These are phyloP conservation scores for Myrmaecium sp. DNA, from an alignment of 2,329 filamentous ascomycete genomes.

Conservation along the genomic window DNA sequence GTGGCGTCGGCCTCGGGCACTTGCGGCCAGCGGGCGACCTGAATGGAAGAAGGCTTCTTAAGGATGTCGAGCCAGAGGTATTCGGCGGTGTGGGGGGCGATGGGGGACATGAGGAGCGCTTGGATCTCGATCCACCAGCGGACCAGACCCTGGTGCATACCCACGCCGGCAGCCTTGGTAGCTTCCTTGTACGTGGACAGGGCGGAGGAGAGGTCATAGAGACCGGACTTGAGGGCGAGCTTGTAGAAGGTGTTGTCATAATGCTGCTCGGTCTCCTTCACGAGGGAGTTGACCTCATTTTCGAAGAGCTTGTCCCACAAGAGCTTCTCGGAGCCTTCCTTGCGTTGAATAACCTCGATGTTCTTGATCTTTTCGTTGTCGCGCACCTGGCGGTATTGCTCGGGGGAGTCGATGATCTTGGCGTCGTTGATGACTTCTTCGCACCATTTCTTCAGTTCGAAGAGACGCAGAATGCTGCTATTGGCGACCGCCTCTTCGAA, in stretches of 20 bases:
- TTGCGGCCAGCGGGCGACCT: conserved; percentile 59
- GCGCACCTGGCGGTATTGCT: conserved; percentile 24
- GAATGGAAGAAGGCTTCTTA: conserved; percentile 56
- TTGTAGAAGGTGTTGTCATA: conserved; percentile 40
- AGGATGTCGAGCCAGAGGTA: conserved; percentile 89
- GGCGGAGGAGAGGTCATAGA: conserved; percentile 81
- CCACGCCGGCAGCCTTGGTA: conserved; percentile 56
- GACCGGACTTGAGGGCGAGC: conserved; percentile 35
- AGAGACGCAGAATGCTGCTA: conserved; percentile 73
- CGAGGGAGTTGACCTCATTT: conserved; percentile 78
- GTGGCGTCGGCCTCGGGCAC: conserved; percentile 47
- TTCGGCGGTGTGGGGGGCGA: conserved; percentile 88
- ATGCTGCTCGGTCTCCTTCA: conserved; percentile 60
- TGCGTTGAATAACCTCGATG: conserved; percentile 48
- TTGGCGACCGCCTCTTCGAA: conserved; percentile 94
- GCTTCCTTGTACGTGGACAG: conserved; percentile 84
- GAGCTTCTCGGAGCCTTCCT: conserved; percentile 43
- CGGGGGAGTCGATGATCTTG: conserved; percentile 24
- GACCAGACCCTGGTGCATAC: conserved; percentile 73
- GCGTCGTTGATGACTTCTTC: conserved; percentile 62
- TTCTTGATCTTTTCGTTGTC: conserved; percentile 29
- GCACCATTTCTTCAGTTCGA: conserved; percentile 74
- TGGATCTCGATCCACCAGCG: conserved; percentile 74
- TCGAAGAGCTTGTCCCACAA: conserved; percentile 83
- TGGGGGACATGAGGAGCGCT: conserved; percentile 61